These are phyloP conservation scores for Chrysochromulina parva DNA, from an alignment of 78 protist genomes.

Conservation along the genomic window DNA sequence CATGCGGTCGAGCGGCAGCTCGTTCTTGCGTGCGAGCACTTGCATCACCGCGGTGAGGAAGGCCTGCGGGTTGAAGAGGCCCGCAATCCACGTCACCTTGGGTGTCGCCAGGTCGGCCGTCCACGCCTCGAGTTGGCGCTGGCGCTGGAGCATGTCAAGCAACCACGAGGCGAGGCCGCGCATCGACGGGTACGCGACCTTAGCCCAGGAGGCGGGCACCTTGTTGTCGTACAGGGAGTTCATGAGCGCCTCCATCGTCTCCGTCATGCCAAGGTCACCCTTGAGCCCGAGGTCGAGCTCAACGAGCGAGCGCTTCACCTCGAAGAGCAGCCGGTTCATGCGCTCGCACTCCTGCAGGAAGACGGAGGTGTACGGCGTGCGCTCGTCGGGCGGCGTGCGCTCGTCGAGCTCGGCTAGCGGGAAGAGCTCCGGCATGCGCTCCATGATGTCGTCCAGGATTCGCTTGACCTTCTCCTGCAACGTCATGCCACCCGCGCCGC, in stretches of 20 bases:
- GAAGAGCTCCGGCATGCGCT: conserved; percentile 33
- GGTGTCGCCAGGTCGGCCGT: neutral
- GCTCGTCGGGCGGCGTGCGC: conserved; percentile 43
- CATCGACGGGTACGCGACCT: conserved; percentile 72
- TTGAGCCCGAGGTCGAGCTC: conserved; percentile 75
- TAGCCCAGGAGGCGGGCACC: conserved; percentile 68
- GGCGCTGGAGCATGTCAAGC: conserved; percentile 55
- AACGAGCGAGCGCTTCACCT: conserved; percentile 54
- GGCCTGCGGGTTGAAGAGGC: conserved; percentile 80
- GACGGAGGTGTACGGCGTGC: conserved; percentile 61
- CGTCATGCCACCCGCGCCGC: conserved; percentile 37
- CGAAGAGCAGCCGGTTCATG: conserved; percentile 61
- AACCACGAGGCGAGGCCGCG: conserved; percentile 64
- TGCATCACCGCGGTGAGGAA: conserved; percentile 83
- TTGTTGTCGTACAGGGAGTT: conserved; percentile 33
- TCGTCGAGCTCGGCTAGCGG: conserved; percentile 38
- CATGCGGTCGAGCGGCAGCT: conserved; percentile 56
- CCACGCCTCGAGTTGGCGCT: conserved; percentile 60
- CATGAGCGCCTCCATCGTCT: conserved; percentile 54
- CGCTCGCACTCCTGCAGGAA: conserved; percentile 79
- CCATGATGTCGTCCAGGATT: conserved; percentile 36
- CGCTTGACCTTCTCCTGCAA: conserved; percentile 47
- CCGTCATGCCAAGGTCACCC: conserved; percentile 71
- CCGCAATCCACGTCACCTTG: conserved; percentile 59
- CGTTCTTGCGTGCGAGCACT: conserved; percentile 57